Evolutionary conservation across 371 early-diverging fungal genomes (phyloP), one percentile per base, ranked within the genome.

Genomic region (Actinomucor elegans): DNA sequence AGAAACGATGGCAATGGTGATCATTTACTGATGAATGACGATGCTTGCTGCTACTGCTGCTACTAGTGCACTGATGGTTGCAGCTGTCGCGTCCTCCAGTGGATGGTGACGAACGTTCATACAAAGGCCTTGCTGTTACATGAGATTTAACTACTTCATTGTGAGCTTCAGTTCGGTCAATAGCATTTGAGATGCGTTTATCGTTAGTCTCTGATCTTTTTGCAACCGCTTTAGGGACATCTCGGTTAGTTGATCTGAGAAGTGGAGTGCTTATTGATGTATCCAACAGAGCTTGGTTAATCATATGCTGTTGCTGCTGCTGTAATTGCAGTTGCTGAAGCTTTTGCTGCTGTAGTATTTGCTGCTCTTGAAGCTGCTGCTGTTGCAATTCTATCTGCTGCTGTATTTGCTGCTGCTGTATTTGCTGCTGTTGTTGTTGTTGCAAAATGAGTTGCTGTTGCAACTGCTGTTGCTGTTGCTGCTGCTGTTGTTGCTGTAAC

Each of bases 221-320:
- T n/a, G n/a, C n/a, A 6, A 26, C 26, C 5, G 26, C 7, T 41
- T 41, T 41, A 12, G 24, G 28, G 37, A 20, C 12, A 37, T 35
- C 49, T n/a, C 27, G 27, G 8, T 35, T n/a, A n/a, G n/a, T n/a
- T n/a, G n/a, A n/a, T n/a, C n/a, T n/a, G n/a, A n/a, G 26, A 26
- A 6, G 36, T 35, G 6, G 36, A 17, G 3, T 23, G 14, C 0
- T 41, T 41, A 12, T 41, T 41, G 21, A 38, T 2, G 31, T 36
- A n/a, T 58, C 48, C 9, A 46, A 23, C 9, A 52, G 15, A n/a
- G 47, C 35, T 41, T 52, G 48, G 36, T 52, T 59, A 6, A 52
- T 31, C 0, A 46, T 40, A n/a, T 54, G 45, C n/a, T 53, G 60
- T 24, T 59, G 48, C 14, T 59, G 59, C 3, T 59, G 48, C 9